Percentiles rank a stretch among this genome's conserved stretches.
These are phyloP conservation scores for Calonectria pseudoturangicola DNA, from an alignment of 2,329 filamentous ascomycete genomes.

Conservation along the genomic window DNA sequence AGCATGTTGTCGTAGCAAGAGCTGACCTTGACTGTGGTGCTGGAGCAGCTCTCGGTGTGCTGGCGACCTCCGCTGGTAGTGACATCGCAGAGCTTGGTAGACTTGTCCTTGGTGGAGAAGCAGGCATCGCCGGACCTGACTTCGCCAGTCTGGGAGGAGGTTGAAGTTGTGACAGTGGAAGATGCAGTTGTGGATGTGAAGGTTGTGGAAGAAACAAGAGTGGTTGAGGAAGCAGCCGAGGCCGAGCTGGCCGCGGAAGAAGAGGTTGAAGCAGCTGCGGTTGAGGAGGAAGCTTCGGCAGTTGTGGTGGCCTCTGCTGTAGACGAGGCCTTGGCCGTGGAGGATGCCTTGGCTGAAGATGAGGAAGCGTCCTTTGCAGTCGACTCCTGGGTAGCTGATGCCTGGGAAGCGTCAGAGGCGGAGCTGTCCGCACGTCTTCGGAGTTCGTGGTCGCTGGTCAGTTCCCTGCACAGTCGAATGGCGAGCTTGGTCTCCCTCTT, in stretches of 20 bases:
- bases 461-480: constrained; percentile 9
- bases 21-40: constrained; percentile 11
- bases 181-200: constrained; percentile 20
- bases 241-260: constrained; percentile 1
- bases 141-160: not conserved
- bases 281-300: not conserved
- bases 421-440: constrained; percentile 11
- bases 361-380: not conserved
- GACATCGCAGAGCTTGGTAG: constrained; percentile 19
- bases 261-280: not conserved
- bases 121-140: constrained; percentile 8
- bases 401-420: not conserved
- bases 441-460: constrained; percentile 5
- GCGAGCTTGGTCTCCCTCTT: constrained; percentile 1
- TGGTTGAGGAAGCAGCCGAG: not conserved
- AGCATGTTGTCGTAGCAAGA: constrained; percentile 22
- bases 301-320: constrained; percentile 4
- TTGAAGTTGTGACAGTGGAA: constrained; percentile 5
- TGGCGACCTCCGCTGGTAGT: constrained; percentile 9
- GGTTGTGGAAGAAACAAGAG: constrained; percentile 4
- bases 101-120: constrained; percentile 16
- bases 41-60: constrained; percentile 15
- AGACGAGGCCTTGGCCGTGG: not conserved
- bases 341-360: not conserved
- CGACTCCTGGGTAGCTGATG: not conserved